Evolutionary conservation across 805 yeast species (phyloP).

Genomic region (Yamadazyma laniorum): DNA sequence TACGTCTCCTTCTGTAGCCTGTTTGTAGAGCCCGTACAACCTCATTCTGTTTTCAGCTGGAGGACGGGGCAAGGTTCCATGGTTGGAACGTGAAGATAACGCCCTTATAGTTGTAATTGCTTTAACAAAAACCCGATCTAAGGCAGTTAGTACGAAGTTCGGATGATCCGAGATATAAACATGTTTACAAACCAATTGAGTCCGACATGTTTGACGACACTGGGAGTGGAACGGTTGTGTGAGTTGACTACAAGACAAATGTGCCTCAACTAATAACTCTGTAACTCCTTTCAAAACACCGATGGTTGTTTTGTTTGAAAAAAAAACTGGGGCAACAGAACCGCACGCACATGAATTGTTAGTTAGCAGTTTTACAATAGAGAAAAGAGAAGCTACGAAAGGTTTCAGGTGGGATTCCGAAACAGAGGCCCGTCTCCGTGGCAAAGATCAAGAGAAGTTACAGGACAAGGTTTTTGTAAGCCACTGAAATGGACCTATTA

Average conservation of each 20-base stretch:
- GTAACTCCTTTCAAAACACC: neutral
- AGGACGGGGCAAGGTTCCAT: constrained; percentile 69
- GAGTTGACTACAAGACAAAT: no score
- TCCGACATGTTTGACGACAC: constrained; percentile 15
- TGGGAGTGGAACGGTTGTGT: no score
- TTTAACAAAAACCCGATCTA: constrained; percentile 76
- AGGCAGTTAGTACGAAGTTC: constrained; percentile 6
- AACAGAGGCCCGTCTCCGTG: no score
- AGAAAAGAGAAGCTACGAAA: no score
- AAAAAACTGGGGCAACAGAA: neutral
- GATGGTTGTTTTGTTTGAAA: neutral
- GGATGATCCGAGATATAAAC: neutral
- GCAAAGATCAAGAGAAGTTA: no score
- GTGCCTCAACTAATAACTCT: no score
- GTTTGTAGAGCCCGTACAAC: constrained; percentile 81
- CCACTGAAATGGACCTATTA: constrained; percentile 68
- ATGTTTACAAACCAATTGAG: constrained; percentile 16
- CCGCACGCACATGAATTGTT: neutral
- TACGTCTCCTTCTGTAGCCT: constrained; percentile 86
- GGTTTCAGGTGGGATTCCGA: no score
- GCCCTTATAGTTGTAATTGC: constrained; percentile 79
- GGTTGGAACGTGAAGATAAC: constrained; percentile 60
- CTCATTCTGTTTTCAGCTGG: constrained; percentile 66
- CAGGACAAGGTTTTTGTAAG: no score
- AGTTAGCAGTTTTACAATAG: no score